These are phyloP conservation scores for Phytophthora syringae DNA, from an alignment of 352 stramenopile species.

Conservation along the genomic window DNA sequence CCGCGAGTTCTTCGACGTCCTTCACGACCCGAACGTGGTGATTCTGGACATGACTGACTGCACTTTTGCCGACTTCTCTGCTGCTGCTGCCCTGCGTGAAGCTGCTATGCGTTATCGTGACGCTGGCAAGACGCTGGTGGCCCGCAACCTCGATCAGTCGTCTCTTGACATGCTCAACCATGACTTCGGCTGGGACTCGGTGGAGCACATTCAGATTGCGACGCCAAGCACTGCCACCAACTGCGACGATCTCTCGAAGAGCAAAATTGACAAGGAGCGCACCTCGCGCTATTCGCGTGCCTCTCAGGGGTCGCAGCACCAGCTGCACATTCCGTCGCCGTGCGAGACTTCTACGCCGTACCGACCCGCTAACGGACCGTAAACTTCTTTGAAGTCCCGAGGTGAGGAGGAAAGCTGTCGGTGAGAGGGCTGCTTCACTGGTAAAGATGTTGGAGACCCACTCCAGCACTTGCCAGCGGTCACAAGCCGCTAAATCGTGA, in stretches of 20 bases:
- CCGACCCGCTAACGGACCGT: constrained; percentile 16
- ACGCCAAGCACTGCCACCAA: constrained; percentile 19
- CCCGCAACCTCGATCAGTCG: constrained; percentile 65
- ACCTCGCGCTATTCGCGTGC: constrained; percentile 23
- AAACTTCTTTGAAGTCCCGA: constrained; percentile 13
- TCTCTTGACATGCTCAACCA: constrained; percentile 63
- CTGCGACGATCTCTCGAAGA: constrained; percentile 29
- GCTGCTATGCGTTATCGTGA: constrained; percentile 73
- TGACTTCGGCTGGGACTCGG: constrained; percentile 59
- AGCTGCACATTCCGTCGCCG: constrained; percentile 37
- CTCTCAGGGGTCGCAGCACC: constrained; percentile 34
- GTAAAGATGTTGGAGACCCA: neutral
- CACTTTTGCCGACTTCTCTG: constrained; percentile 86
- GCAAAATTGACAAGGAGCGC: constrained; percentile 33
- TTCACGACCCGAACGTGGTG: constrained; percentile 65
- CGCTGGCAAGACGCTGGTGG: constrained; percentile 74
- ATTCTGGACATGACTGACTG: constrained; percentile 82
- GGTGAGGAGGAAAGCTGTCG: constrained; percentile 10
- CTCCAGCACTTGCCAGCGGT: too few relatives aligned
- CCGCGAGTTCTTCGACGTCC: constrained; percentile 77
- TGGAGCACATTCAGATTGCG: constrained; percentile 45
- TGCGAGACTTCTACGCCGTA: constrained; percentile 29
- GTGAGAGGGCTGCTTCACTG: neutral
- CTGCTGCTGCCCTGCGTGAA: constrained; percentile 80
- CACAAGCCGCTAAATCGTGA: neutral